Evolutionary conservation across 2,329 filamentous ascomycete genomes (phyloP).

Genomic region (Diatrype stigma): DNA sequence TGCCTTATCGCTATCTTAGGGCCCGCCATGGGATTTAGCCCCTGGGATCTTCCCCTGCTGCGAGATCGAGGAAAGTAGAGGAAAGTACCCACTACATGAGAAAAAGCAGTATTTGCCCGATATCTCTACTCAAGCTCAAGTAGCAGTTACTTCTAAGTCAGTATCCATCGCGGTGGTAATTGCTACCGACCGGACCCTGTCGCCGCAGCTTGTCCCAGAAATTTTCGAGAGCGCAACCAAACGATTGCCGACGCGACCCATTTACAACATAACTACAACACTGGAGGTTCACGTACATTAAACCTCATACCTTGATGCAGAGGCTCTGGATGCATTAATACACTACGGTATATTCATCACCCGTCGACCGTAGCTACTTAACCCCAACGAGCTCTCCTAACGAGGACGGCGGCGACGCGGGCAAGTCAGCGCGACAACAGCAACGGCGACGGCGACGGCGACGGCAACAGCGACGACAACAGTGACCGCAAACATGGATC

Average conservation of each 20-base stretch:
- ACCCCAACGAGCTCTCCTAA: not conserved
- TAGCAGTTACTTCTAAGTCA: not conserved
- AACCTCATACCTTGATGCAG: too few relatives aligned
- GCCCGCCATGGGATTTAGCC: too few relatives aligned
- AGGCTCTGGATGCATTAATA: too few relatives aligned
- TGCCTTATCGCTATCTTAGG: conserved; percentile 14
- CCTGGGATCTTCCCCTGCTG: too few relatives aligned
- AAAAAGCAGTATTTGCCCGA: too few relatives aligned
- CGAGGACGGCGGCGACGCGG: not conserved
- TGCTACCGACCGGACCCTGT: too few relatives aligned
- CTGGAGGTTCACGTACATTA: too few relatives aligned
- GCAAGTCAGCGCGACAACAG: not conserved
- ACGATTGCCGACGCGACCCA: not conserved
- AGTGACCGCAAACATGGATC: conserved; percentile 46
- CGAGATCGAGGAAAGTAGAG: too few relatives aligned
- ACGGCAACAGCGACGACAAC: not conserved
- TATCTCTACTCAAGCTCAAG: not conserved
- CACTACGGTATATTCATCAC: too few relatives aligned
- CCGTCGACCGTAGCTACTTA: not conserved
- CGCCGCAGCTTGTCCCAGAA: not conserved
- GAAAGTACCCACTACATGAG: not conserved
- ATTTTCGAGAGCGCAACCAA: not conserved
- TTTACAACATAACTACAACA: not conserved
- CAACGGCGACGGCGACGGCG: conserved; percentile 1
- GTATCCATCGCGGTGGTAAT: too few relatives aligned